Percentiles rank a stretch among this genome's conserved stretches.
phyloP scores from a whole-genome alignment of 306 rosid species.

The Cucurbita maxima region DNA sequence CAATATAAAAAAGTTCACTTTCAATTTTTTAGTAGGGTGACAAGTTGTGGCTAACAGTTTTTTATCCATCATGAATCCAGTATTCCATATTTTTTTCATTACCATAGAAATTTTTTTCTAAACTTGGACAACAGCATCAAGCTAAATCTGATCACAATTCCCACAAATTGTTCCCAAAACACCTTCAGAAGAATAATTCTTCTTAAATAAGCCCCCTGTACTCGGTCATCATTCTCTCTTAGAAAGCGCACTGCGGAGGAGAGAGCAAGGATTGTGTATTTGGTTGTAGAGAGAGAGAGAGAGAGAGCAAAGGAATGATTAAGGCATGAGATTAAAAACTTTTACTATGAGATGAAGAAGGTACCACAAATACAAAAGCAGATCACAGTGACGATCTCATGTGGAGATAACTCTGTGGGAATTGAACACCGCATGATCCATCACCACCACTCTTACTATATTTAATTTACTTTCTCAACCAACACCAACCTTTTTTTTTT shows the following conservation, averaged over 20 bases:
- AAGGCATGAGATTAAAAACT: background rate
- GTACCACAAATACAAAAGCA: constrained; percentile 7
- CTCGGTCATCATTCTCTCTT: background rate
- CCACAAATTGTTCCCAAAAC: too few species aligned
- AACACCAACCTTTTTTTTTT: background rate
- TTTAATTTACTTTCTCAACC: too few species aligned
- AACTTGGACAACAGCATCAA: too few species aligned
- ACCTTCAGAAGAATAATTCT: too few species aligned
- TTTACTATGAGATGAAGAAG: constrained; percentile 8
- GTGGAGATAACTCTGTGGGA: background rate
- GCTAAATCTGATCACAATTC: too few species aligned
- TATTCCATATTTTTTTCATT: too few species aligned
- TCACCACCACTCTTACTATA: background rate
- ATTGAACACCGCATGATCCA: background rate
- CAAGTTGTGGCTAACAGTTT: too few species aligned
- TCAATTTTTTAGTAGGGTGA: too few species aligned
- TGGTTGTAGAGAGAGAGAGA: background rate
- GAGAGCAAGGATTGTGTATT: background rate
- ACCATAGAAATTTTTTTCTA: too few species aligned
- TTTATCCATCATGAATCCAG: too few species aligned
- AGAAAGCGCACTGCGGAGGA: background rate
- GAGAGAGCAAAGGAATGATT: background rate
- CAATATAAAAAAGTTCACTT: too few species aligned
- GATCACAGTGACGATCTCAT: background rate
- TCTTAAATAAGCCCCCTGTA: too few species aligned